These are phyloP conservation scores for Cryphonectria japonica DNA, from an alignment of 2,329 filamentous ascomycete species.

Conservation along the genomic window DNA sequence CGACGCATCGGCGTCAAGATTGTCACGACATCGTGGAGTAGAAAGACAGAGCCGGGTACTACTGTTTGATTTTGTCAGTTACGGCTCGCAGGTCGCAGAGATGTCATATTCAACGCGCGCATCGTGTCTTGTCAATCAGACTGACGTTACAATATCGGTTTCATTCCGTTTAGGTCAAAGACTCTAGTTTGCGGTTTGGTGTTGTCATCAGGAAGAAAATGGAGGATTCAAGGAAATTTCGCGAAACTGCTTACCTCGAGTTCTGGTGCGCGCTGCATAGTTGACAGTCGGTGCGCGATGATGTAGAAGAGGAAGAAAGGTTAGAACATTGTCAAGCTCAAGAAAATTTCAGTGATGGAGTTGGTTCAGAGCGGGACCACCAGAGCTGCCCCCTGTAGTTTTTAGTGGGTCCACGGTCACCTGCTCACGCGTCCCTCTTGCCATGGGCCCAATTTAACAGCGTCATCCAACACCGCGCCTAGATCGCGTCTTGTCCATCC, in stretches of 20 bases:
- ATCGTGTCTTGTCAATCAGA: slow-evolving; percentile 58
- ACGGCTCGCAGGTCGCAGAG: slow-evolving; percentile 13
- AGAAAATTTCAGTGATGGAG: slow-evolving; percentile 17
- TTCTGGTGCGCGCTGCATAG: slow-evolving; percentile 20
- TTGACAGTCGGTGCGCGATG: slow-evolving; percentile 27
- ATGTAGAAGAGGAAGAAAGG: slow-evolving; percentile 18
- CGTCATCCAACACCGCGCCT: slow-evolving; percentile 19
- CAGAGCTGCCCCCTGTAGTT: slow-evolving; percentile 14
- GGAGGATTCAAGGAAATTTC: slow-evolving; percentile 21
- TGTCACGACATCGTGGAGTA: background rate
- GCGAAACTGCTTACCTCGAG: slow-evolving; percentile 27
- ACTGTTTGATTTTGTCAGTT: slow-evolving; percentile 22
- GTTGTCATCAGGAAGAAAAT: slow-evolving; percentile 73
- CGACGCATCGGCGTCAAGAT: slow-evolving; percentile 4
- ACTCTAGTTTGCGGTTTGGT: slow-evolving; percentile 93
- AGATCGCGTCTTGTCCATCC: slow-evolving; percentile 16
- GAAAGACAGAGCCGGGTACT: slow-evolving; percentile 17
- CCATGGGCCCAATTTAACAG: background rate
- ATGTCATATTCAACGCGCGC: slow-evolving; percentile 28
- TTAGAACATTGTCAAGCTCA: slow-evolving; percentile 6
- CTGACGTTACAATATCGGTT: slow-evolving; percentile 90
- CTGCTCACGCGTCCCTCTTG: slow-evolving; percentile 12
- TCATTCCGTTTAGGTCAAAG: slow-evolving; percentile 87
- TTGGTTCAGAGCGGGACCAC: slow-evolving; percentile 12
- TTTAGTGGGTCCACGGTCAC: slow-evolving; percentile 12